Conservation (phyloP, 768 basidiomycete genomes). For the Candolleomyces aberdarensis region DNA sequence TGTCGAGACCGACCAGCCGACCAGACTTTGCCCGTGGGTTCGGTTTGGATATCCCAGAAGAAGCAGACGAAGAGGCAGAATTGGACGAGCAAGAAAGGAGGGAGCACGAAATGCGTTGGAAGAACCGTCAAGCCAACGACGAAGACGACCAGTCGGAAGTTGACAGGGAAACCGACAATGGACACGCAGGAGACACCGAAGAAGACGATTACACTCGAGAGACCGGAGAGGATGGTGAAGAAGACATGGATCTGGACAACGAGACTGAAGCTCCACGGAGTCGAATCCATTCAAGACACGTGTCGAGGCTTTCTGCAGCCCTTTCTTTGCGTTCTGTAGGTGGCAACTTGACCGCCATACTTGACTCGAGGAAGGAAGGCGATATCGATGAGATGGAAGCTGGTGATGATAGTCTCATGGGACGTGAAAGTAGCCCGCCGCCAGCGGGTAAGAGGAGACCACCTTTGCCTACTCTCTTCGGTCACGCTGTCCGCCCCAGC, state of each 20-base stretch:
- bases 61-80: constrained; percentile 61
- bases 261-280: constrained; percentile 23
- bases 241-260: constrained; percentile 36
- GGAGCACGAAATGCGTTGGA: constrained; percentile 45
- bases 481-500: background rate
- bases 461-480: constrained; percentile 8
- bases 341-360: constrained; percentile 39
- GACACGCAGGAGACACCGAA: constrained; percentile 9
- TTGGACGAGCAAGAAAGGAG: constrained; percentile 27
- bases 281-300: constrained; percentile 39
- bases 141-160: constrained; percentile 23
- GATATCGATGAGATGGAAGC: constrained; percentile 35
- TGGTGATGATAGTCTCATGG: constrained; percentile 30
- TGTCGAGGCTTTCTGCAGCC: constrained; percentile 73
- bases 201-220: constrained; percentile 20
- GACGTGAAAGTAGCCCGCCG: constrained; percentile 1
- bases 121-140: constrained; percentile 9
- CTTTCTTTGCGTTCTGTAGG: constrained; percentile 64
- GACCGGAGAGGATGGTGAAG: constrained; percentile 22
- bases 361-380: constrained; percentile 21
- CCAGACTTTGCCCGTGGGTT: constrained; percentile 80
- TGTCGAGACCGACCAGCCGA: constrained; percentile 46
- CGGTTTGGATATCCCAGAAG: constrained; percentile 75
- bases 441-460: background rate
- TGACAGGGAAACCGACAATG: constrained; percentile 14